These are phyloP conservation scores for Passalora sequoiae DNA, from an alignment of 2,329 filamentous ascomycete genomes.

Conservation along the genomic window DNA sequence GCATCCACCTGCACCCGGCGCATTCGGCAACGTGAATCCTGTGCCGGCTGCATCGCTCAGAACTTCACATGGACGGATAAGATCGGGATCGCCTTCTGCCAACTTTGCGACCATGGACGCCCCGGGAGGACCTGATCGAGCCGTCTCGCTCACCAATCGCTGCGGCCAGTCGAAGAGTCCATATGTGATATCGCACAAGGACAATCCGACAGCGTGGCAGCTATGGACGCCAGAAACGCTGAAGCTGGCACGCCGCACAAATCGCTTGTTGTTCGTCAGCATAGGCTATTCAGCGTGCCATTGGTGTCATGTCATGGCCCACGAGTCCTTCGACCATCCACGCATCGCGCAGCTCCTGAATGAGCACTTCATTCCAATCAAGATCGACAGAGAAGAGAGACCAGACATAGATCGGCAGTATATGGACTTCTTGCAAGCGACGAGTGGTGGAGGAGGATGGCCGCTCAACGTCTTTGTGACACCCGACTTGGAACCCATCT, in stretches of 20 bases:
- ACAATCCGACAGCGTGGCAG: slow-evolving; percentile 89
- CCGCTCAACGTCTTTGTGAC: slow-evolving; percentile 96
- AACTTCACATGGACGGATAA: background rate
- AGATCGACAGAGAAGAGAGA: slow-evolving; percentile 88
- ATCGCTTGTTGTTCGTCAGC: slow-evolving; percentile 86
- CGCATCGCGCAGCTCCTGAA: slow-evolving; percentile 80
- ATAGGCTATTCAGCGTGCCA: slow-evolving; percentile 95
- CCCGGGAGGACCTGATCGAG: slow-evolving; percentile 13
- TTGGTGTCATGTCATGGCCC: slow-evolving; percentile 85
- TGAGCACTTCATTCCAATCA: slow-evolving; percentile 79
- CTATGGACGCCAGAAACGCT: slow-evolving; percentile 74
- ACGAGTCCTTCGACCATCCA: slow-evolving; percentile 81
- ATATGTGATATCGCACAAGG: slow-evolving; percentile 67
- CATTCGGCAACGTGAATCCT: too few relatives aligned
- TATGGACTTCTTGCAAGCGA: slow-evolving; percentile 96
- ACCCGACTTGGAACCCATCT: slow-evolving; percentile 85
- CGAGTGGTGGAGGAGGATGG: slow-evolving; percentile 86
- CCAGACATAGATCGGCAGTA: slow-evolving; percentile 94
- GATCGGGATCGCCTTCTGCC: background rate
- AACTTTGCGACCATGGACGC: slow-evolving; percentile 17
- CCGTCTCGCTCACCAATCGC: slow-evolving; percentile 44
- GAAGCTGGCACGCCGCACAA: slow-evolving; percentile 69
- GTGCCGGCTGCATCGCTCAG: too few relatives aligned
- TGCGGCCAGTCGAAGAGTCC: slow-evolving; percentile 59
- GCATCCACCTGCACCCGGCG: background rate